These are phyloP conservation scores for Fusarium sp. DNA, from an alignment of 2,329 filamentous ascomycete genomes.

Conservation along the genomic window DNA sequence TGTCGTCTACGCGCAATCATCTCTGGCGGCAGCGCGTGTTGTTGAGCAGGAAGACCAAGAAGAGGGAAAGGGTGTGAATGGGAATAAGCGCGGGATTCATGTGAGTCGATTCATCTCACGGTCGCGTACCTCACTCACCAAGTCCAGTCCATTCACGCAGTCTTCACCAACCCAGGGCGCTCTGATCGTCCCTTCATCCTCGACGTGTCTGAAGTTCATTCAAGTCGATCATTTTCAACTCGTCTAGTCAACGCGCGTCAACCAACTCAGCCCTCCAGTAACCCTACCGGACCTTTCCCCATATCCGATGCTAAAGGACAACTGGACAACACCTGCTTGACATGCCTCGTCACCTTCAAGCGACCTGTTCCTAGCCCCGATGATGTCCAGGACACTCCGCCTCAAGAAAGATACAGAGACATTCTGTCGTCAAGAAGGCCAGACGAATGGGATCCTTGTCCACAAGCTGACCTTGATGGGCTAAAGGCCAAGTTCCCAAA, in stretches of 20 bases:
- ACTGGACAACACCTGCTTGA: conserved; percentile 60
- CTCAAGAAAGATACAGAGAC: conserved; percentile 56
- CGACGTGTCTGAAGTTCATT: conserved; percentile 58
- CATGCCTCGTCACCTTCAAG: conserved; percentile 66
- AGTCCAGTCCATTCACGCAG: conserved; percentile 66
- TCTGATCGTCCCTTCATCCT: conserved; percentile 66
- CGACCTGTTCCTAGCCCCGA: conserved; percentile 52
- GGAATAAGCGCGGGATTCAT: conserved; percentile 51
- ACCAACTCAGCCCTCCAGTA: conserved; percentile 54
- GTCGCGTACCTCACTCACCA: neutral
- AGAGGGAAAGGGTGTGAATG: conserved; percentile 5
- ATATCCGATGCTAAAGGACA: conserved; percentile 53
- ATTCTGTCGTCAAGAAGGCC: conserved; percentile 55
- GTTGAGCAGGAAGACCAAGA: conserved; percentile 48
- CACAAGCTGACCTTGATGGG: conserved; percentile 59
- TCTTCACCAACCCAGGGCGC: conserved; percentile 62
- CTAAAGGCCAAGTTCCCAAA: conserved; percentile 52
- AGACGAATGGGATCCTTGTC: conserved; percentile 58
- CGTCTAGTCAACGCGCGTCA: conserved; percentile 63
- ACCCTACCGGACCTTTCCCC: conserved; percentile 52
- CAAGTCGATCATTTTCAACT: conserved; percentile 62
- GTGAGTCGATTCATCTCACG: conserved; percentile 44
- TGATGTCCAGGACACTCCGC: conserved; percentile 54
- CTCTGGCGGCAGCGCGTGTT: conserved; percentile 51
- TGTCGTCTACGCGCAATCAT: conserved; percentile 53